Percentiles rank a stretch among this genome's conserved stretches.
These are phyloP conservation scores for Ramaria rubella DNA, from an alignment of 768 basidiomycete species.

Conservation along the genomic window DNA sequence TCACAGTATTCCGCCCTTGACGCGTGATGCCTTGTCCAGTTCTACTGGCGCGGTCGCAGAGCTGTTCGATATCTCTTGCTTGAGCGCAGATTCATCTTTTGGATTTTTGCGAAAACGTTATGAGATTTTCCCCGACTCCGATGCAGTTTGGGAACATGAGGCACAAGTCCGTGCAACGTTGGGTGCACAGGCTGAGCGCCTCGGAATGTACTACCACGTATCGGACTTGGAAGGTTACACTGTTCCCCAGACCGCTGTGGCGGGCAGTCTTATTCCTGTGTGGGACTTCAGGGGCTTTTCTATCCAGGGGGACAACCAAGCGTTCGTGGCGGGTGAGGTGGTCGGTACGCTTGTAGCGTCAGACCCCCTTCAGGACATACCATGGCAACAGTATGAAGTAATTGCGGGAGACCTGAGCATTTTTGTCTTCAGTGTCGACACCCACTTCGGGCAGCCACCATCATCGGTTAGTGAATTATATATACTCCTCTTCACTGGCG, in stretches of 20 bases:
- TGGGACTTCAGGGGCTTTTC: constrained; percentile 47
- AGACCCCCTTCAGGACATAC: constrained; percentile 38
- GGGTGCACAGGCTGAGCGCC: not conserved
- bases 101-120: not conserved
- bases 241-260: not conserved
- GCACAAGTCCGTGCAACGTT: not conserved
- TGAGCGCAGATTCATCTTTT: constrained; percentile 18
- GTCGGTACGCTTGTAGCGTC: constrained; percentile 38
- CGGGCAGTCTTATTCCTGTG: not conserved
- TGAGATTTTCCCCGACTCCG: not conserved
- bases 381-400: constrained; percentile 46
- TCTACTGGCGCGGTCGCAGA: constrained; percentile 36
- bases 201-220: not conserved
- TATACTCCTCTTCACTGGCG: not conserved
- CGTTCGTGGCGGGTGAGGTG: constrained; percentile 43
- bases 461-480: constrained; percentile 30
- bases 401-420: constrained; percentile 44
- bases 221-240: not conserved
- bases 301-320: constrained; percentile 34
- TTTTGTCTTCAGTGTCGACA: constrained; percentile 46
- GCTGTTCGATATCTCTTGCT: constrained; percentile 50
- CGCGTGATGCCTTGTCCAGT: not conserved
- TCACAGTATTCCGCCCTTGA: not conserved
- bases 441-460: constrained; percentile 50
- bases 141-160: not conserved